phyloP scores from a whole-genome alignment of 2,329 filamentous ascomycete genomes.

The Diaporthe ampelina region DNA sequence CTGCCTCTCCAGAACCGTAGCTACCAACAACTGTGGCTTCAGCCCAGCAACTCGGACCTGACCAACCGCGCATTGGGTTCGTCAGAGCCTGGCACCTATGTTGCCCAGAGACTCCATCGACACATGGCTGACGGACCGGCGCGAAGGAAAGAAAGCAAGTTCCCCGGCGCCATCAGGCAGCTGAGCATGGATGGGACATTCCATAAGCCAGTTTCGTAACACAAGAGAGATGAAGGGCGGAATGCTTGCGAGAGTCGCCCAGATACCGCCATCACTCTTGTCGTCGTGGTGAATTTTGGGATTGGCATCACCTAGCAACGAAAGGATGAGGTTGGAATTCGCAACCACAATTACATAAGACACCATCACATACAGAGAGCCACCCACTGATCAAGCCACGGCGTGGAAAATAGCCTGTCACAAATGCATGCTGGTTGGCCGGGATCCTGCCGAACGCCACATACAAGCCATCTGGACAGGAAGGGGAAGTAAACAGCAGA shows the following conservation, averaged over 20 bases:
- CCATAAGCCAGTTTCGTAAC: not conserved
- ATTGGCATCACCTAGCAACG: not conserved
- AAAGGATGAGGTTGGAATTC: constrained; percentile 20
- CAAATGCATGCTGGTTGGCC: not conserved
- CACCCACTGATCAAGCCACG: not conserved
- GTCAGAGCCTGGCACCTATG: not conserved
- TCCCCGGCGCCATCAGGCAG: not conserved
- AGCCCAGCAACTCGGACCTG: not conserved
- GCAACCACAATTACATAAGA: constrained; percentile 5
- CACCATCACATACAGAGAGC: not conserved
- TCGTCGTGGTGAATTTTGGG: not conserved
- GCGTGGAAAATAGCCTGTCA: not conserved
- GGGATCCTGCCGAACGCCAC: not conserved
- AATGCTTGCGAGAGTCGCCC: constrained; percentile 2
- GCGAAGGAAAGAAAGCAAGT: not conserved
- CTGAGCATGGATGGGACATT: not conserved
- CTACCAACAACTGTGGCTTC: not conserved
- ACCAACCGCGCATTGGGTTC: not conserved
- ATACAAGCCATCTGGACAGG: not conserved
- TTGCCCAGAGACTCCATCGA: not conserved
- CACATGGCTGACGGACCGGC: not conserved
- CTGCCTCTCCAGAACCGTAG: not conserved
- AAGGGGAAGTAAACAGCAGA: not conserved
- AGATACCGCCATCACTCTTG: not conserved
- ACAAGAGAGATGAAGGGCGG: not conserved